These are phyloP conservation scores for Rhodosporidiobolus odoratus DNA, from an alignment of 768 basidiomycete genomes.

Conservation along the genomic window DNA sequence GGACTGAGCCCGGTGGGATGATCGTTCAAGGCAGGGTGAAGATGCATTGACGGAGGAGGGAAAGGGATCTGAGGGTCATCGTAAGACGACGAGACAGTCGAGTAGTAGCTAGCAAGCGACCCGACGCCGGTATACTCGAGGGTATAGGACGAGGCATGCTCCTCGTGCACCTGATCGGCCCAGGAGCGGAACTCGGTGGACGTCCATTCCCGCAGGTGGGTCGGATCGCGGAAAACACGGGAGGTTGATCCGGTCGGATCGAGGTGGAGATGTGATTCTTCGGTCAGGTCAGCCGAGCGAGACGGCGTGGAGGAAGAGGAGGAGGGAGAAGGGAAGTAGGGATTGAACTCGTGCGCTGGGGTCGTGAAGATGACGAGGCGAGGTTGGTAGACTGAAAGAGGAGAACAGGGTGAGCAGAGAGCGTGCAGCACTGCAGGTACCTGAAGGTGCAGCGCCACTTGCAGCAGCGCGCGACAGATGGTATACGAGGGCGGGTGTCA, in stretches of 20 bases:
- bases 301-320: not conserved
- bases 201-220: conserved; percentile 90
- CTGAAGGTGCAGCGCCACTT: too few species aligned
- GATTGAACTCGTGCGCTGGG: conserved; percentile 58
- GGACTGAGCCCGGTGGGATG: not conserved
- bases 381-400: conserved; percentile 57
- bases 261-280: conserved; percentile 50
- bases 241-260: conserved; percentile 73
- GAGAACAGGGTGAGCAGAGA: not conserved
- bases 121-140: conserved; percentile 34
- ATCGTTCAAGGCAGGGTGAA: conserved; percentile 16
- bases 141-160: conserved; percentile 16
- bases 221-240: conserved; percentile 69
- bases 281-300: conserved; percentile 57
- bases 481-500: not conserved
- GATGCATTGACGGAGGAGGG: conserved; percentile 22
- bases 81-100: not conserved
- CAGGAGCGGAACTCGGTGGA: conserved; percentile 71
- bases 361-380: conserved; percentile 71
- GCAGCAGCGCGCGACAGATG: too few species aligned
- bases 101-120: conserved; percentile 29
- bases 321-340: conserved; percentile 49
- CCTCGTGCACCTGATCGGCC: conserved; percentile 8
- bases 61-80: conserved; percentile 6
- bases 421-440: too few species aligned